Evolutionary conservation across 78 protist species (phyloP).

Genomic region (Pelomyxa schiedti): DNA sequence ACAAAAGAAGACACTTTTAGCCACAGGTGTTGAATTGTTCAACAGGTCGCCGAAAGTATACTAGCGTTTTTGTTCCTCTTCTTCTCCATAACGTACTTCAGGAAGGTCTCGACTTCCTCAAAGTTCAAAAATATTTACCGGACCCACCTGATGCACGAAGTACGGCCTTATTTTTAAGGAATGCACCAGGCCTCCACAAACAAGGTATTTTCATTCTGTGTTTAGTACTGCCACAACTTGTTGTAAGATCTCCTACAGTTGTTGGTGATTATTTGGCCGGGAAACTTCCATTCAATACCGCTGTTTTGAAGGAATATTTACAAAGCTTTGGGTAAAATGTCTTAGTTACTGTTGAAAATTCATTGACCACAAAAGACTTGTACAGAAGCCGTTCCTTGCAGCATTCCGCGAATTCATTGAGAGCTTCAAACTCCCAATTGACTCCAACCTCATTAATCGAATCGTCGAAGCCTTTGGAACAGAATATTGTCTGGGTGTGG

Average conservation of each 20-base stretch:
- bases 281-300: conserved; percentile 1
- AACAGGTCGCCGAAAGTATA: neutral
- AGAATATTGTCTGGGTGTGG: neutral
- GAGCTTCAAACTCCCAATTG: conserved; percentile 26
- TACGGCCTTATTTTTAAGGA: neutral
- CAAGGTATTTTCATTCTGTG: too few species aligned
- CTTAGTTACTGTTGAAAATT: too few species aligned
- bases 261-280: conserved; percentile 42
- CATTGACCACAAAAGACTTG: neutral
- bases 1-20: neutral
- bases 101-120: neutral
- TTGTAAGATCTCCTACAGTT: too few species aligned
- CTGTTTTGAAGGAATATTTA: conserved; percentile 3
- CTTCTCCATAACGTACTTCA: neutral
- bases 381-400: too few species aligned
- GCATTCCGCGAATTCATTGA: conserved; percentile 26
- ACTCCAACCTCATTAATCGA: conserved; percentile 7
- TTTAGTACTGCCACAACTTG: too few species aligned
- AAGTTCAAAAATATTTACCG: neutral
- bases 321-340: too few species aligned
- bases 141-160: neutral
- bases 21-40: neutral
- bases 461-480: conserved; percentile 15
- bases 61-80: neutral
- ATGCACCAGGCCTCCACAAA: conserved; percentile 13